Evolutionary conservation across 139 green algal species (phyloP).

Genomic region (Nannochloris sp.): DNA sequence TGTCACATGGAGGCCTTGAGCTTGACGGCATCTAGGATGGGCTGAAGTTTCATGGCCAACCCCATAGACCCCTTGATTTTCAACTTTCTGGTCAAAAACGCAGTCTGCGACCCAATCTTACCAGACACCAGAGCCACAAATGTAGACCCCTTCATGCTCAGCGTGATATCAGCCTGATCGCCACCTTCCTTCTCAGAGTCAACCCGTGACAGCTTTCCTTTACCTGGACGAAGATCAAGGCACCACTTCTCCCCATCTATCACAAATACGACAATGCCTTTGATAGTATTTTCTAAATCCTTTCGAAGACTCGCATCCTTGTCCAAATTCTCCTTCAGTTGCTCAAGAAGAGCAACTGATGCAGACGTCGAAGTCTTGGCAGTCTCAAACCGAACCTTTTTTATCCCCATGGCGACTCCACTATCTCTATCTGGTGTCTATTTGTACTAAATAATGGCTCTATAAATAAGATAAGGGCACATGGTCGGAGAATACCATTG

Average conservation of each 20-base stretch:
- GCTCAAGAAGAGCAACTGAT: conserved; percentile 30
- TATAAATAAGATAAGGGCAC: too few species aligned
- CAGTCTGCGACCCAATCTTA: conserved; percentile 77
- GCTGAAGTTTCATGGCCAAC: conserved; percentile 77
- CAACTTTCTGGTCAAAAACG: conserved; percentile 80
- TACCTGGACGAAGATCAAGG: conserved; percentile 57
- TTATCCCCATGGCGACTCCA: too few species aligned
- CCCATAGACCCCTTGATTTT: conserved; percentile 77
- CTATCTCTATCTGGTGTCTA: too few species aligned
- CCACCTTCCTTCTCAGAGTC: conserved; percentile 15
- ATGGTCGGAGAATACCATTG: too few species aligned
- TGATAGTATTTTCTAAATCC: conserved; percentile 45
- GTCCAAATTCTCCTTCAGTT: conserved; percentile 40
- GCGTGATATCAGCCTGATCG: conserved; percentile 50
- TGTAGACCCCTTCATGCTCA: conserved; percentile 56
- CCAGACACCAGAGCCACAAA: conserved; percentile 53
- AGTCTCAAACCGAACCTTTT: conserved; percentile 14
- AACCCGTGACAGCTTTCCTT: conserved; percentile 28
- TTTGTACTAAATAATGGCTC: too few species aligned
- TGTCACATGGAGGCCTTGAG: background rate
- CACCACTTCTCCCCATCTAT: conserved; percentile 68
- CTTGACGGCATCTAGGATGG: conserved; percentile 42
- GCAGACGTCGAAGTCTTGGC: conserved; percentile 17
- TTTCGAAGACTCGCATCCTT: conserved; percentile 27
- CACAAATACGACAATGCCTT: conserved; percentile 72